Conservation (phyloP, 371 early-diverging fungal species). For the Mortierella sp. region DNA sequence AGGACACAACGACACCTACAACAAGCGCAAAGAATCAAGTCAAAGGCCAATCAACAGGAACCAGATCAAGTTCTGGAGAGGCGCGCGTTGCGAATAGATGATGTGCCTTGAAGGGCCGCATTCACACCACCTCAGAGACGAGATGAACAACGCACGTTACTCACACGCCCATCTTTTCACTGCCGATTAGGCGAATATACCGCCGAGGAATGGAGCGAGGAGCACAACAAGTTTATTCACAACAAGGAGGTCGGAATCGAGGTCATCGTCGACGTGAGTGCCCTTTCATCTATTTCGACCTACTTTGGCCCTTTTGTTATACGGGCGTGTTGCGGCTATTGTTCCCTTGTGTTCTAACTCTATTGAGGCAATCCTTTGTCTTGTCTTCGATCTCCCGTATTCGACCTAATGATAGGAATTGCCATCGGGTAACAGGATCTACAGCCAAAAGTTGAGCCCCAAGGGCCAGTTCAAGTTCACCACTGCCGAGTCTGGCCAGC, state of each 20-base stretch:
- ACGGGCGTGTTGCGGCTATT: background rate
- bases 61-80: background rate
- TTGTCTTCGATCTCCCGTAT: background rate
- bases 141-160: background rate
- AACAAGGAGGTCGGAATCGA: constrained; percentile 89
- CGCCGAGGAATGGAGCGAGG: constrained; percentile 83
- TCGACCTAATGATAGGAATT: constrained; percentile 61
- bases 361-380: background rate
- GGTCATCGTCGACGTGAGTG: constrained; percentile 59
- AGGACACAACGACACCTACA: background rate
- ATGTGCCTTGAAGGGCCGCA: background rate
- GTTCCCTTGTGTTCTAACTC: background rate
- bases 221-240: constrained; percentile 74
- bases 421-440: constrained; percentile 67
- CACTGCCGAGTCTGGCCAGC: constrained; percentile 88
- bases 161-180: constrained; percentile 4
- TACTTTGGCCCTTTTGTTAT: background rate
- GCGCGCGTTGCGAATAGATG: constrained; percentile 2
- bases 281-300: background rate
- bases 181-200: constrained; percentile 76
- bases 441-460: constrained; percentile 80
- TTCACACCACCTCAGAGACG: background rate
- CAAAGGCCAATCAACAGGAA: background rate
- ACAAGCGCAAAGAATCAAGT: background rate
- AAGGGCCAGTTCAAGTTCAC: constrained; percentile 92